Conservation (phyloP, 2,329 filamentous ascomycete species). For the Endoconidiophora polonica region DNA sequence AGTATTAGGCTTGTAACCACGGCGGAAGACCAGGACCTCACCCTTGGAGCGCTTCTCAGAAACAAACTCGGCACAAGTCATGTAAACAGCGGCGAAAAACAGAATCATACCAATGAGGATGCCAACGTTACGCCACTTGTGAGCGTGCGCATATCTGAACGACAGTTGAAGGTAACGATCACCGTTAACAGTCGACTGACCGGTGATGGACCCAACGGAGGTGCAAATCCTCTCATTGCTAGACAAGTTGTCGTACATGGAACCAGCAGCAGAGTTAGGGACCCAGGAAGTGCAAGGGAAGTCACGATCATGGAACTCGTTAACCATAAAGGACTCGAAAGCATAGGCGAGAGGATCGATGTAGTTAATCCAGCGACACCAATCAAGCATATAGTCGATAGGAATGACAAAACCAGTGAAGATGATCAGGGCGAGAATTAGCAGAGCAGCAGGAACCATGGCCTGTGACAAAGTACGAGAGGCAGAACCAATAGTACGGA, state of each 20-base stretch:
- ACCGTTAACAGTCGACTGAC: slow-evolving; percentile 35
- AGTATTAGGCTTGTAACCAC: slow-evolving; percentile 43
- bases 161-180: slow-evolving; percentile 37
- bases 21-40: slow-evolving; percentile 58
- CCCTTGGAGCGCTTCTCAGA: slow-evolving; percentile 56
- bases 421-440: slow-evolving; percentile 50
- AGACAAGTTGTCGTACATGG: slow-evolving; percentile 22
- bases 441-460: slow-evolving; percentile 40
- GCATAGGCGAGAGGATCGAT: slow-evolving; percentile 64
- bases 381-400: slow-evolving; percentile 54
- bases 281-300: slow-evolving; percentile 37
- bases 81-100: slow-evolving; percentile 45
- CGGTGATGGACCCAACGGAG: slow-evolving; percentile 39
- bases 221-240: slow-evolving; percentile 36
- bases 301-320: slow-evolving; percentile 49
- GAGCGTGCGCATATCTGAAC: slow-evolving; percentile 38
- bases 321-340: slow-evolving; percentile 67
- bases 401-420: slow-evolving; percentile 55
- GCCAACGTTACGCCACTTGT: slow-evolving; percentile 58
- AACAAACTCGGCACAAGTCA: slow-evolving; percentile 48
- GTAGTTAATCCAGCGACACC: slow-evolving; percentile 74
- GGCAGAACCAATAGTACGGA: slow-evolving; percentile 62
- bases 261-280: slow-evolving; percentile 22
- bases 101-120: slow-evolving; percentile 48
- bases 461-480: slow-evolving; percentile 54